Conservation (phyloP, 2,329 filamentous ascomycete genomes). For the Colletotrichum paranaense region DNA sequence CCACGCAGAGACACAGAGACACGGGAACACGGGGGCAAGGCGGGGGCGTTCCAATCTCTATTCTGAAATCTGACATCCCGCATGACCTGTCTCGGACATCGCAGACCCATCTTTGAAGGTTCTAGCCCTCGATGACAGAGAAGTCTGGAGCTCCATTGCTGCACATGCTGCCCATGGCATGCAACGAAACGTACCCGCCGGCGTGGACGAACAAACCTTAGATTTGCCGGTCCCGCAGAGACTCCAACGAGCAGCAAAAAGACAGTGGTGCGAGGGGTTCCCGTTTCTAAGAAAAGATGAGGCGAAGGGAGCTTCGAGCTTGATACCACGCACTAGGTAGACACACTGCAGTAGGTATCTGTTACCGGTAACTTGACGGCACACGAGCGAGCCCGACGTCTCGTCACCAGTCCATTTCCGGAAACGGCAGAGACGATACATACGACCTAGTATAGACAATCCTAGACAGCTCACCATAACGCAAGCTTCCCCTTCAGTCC, state of each 20-base stretch:
- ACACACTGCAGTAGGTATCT: background rate
- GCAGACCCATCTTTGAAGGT: slow-evolving; percentile 17
- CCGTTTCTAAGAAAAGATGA: slow-evolving; percentile 11
- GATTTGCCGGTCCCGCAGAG: background rate
- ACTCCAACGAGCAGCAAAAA: background rate
- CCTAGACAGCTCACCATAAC: background rate
- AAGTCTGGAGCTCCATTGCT: background rate
- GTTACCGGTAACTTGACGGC: too few species aligned
- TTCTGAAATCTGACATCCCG: slow-evolving; percentile 20
- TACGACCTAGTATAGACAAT: slow-evolving; percentile 16
- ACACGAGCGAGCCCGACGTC: background rate
- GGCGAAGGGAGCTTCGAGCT: slow-evolving; percentile 1
- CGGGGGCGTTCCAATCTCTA: slow-evolving; percentile 4
- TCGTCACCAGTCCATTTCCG: slow-evolving; percentile 10
- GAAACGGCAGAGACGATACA: background rate
- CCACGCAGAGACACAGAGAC: background rate
- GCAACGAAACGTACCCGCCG: background rate
- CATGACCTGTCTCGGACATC: slow-evolving; percentile 32
- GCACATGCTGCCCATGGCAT: background rate
- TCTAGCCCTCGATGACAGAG: slow-evolving; percentile 12
- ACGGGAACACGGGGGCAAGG: background rate
- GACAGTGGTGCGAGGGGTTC: background rate
- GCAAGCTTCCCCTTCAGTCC: slow-evolving; percentile 2
- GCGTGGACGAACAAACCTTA: background rate
- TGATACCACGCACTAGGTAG: background rate